These are phyloP conservation scores for Solioccasus polychromus DNA, from an alignment of 768 basidiomycete species.

Conservation along the genomic window DNA sequence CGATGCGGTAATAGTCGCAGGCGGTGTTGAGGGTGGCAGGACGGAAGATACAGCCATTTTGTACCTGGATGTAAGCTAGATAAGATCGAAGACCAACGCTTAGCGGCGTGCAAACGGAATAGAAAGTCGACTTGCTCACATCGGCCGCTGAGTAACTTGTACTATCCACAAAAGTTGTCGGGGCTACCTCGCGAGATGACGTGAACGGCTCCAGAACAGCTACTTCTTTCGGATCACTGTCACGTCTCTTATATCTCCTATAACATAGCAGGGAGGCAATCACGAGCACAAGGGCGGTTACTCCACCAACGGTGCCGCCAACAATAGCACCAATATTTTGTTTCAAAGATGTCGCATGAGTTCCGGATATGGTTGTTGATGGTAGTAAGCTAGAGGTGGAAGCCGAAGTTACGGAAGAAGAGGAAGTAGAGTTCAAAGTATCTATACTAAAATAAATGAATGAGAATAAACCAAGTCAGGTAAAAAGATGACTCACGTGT, in stretches of 20 bases:
- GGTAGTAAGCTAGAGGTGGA: too few species aligned
- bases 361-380: neutral
- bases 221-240: neutral
- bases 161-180: neutral
- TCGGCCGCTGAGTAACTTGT: too few species aligned
- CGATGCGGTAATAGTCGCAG: neutral
- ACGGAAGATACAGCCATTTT: too few species aligned
- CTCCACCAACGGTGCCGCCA: neutral
- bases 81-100: too few species aligned
- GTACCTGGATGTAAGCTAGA: too few species aligned
- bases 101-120: too few species aligned
- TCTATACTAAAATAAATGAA: neutral
- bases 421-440: neutral
- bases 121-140: too few species aligned
- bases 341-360: neutral
- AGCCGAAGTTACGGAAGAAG: neutral
- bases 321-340: neutral
- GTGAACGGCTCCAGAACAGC: conserved; percentile 11
- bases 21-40: neutral
- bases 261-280: conserved; percentile 4
- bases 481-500: conserved; percentile 8
- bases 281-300: neutral
- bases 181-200: neutral
- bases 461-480: neutral
- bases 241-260: neutral